These are phyloP conservation scores for Coemansia sp. DNA, from an alignment of 192 early-diverging fungal species.

Conservation along the genomic window DNA sequence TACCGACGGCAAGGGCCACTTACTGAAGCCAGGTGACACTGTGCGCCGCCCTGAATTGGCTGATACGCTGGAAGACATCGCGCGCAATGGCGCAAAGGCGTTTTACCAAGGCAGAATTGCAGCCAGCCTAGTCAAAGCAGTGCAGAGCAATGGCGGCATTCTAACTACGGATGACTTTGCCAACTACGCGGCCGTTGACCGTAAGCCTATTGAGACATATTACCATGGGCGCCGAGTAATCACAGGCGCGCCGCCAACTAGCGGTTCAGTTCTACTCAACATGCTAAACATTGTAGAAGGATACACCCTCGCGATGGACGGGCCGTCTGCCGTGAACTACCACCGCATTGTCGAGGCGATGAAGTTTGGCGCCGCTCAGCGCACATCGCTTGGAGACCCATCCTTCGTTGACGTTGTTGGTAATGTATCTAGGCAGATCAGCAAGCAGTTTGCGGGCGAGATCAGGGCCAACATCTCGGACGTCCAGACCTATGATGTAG, in stretches of 20 bases:
- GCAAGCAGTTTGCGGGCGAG: constrained; percentile 68
- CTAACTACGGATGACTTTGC: constrained; percentile 76
- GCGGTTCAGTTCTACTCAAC: constrained; percentile 81
- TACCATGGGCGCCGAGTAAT: constrained; percentile 82
- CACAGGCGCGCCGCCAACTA: constrained; percentile 76
- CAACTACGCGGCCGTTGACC: constrained; percentile 65
- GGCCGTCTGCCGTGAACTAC: constrained; percentile 65
- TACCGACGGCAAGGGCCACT: constrained; percentile 70
- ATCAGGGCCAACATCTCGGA: constrained; percentile 79
- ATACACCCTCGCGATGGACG: constrained; percentile 67
- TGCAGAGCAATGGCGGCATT: constrained; percentile 73
- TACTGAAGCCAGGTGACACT: constrained; percentile 71
- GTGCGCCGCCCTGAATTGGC: constrained; percentile 65
- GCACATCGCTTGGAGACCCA: constrained; percentile 84
- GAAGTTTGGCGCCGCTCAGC: constrained; percentile 85
- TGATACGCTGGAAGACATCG: constrained; percentile 67
- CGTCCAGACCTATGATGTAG: constrained; percentile 65
- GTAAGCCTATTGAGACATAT: constrained; percentile 64
- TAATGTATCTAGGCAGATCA: constrained; percentile 65
- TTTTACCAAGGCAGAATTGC: constrained; percentile 71
- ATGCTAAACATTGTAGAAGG: constrained; percentile 89
- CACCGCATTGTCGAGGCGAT: constrained; percentile 89
- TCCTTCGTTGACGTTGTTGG: constrained; percentile 57
- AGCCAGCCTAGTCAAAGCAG: constrained; percentile 66
- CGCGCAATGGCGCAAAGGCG: constrained; percentile 62